Evolutionary conservation across 2,329 filamentous ascomycete genomes (phyloP).

Genomic region (Penicillium sp.): DNA sequence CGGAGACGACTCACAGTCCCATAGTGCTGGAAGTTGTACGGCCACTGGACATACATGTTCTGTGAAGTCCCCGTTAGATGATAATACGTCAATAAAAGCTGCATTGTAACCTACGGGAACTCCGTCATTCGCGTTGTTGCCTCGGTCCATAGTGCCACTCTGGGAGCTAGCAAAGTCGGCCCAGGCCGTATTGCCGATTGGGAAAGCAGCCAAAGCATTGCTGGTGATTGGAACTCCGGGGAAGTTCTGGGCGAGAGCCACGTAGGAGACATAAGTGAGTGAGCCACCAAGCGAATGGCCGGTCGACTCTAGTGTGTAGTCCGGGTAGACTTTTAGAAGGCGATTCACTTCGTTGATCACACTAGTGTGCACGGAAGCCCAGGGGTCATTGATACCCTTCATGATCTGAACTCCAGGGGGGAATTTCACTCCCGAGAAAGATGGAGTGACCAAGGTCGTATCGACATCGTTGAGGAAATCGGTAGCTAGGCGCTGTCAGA

Average conservation of each 20-base stretch:
- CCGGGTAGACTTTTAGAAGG: constrained; percentile 30
- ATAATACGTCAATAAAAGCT: not conserved
- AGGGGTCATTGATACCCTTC: constrained; percentile 30
- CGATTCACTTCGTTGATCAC: constrained; percentile 33
- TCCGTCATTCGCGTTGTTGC: constrained; percentile 32
- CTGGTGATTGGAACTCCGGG: constrained; percentile 32
- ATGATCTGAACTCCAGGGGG: constrained; percentile 32
- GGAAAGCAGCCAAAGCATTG: constrained; percentile 36
- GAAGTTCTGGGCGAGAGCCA: constrained; percentile 35
- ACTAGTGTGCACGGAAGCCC: constrained; percentile 32
- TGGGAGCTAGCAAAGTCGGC: constrained; percentile 28
- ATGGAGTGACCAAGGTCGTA: constrained; percentile 26
- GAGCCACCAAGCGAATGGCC: constrained; percentile 37
- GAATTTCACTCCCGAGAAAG: constrained; percentile 32
- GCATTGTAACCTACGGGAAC: constrained; percentile 26
- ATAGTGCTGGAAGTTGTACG: constrained; percentile 30
- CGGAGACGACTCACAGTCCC: constrained; percentile 25
- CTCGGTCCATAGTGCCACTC: constrained; percentile 28
- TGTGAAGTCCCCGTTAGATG: not conserved
- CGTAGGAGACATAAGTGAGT: constrained; percentile 36
- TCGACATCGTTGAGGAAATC: constrained; percentile 33
- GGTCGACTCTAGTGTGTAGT: constrained; percentile 33
- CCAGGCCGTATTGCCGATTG: constrained; percentile 34
- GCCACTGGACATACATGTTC: constrained; percentile 30
- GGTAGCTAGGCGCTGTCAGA: constrained; percentile 10